phyloP scores from a whole-genome alignment of 768 basidiomycete species.

The Exidia glandulosa region DNA sequence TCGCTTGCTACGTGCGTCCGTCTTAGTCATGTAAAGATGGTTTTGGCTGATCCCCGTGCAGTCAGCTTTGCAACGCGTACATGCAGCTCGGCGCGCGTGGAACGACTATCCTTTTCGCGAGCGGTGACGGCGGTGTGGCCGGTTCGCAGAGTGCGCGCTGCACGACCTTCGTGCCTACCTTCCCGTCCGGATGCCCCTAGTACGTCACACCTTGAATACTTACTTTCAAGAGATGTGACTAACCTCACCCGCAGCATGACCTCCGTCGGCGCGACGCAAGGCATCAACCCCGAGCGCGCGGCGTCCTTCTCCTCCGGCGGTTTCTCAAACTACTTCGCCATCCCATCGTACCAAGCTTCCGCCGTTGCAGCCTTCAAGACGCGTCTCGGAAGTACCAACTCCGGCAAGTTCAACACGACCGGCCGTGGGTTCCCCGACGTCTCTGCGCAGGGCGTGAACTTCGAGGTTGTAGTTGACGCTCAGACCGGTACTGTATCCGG shows the following conservation, averaged over 20 bases:
- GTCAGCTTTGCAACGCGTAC: constrained; percentile 24
- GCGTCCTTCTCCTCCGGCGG: constrained; percentile 24
- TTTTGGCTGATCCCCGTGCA: constrained; percentile 2
- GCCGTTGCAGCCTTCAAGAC: constrained; percentile 23
- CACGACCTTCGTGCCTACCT: constrained; percentile 22
- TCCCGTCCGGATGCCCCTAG: constrained; percentile 26
- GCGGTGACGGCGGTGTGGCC: constrained; percentile 27
- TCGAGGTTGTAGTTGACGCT: constrained; percentile 1
- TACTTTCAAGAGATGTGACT: neutral
- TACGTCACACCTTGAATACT: constrained; percentile 6
- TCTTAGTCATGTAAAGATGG: neutral
- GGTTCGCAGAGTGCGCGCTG: constrained; percentile 17
- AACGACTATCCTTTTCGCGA: constrained; percentile 24
- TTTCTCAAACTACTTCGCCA: constrained; percentile 23
- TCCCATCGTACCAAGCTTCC: constrained; percentile 17
- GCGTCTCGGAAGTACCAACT: no score
- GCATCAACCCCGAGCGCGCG: constrained; percentile 15
- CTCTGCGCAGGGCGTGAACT: constrained; percentile 8
- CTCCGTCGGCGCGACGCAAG: constrained; percentile 23
- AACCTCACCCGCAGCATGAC: constrained; percentile 16
- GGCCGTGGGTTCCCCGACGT: constrained; percentile 8
- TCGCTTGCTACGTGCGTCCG: constrained; percentile 15
- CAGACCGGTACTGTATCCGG: neutral
- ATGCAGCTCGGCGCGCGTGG: constrained; percentile 25
- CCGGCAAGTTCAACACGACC: neutral